These are phyloP conservation scores for Cercis canadensis DNA, from an alignment of 306 rosid species.

Conservation along the genomic window DNA sequence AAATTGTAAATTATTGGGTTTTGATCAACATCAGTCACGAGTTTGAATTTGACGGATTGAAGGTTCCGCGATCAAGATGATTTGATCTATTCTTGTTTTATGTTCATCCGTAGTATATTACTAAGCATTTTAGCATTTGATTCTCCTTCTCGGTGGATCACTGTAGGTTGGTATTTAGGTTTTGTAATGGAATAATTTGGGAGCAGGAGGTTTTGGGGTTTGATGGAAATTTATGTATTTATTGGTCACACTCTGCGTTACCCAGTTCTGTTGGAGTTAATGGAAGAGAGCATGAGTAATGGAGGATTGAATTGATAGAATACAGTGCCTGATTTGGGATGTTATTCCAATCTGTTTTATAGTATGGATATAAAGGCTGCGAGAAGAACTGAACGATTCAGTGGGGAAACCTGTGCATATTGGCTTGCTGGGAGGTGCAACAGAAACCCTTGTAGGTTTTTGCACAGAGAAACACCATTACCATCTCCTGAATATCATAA, in stretches of 20 bases:
- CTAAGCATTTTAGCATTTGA: neutral
- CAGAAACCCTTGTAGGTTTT: constrained; percentile 39
- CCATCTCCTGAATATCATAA: neutral
- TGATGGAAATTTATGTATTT: neutral
- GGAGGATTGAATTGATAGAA: neutral
- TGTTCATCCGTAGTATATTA: neutral
- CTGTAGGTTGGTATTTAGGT: neutral
- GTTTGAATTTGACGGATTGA: neutral
- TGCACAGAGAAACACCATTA: neutral
- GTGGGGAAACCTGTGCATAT: constrained; percentile 16
- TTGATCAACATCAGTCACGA: neutral
- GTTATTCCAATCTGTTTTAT: neutral
- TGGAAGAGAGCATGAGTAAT: neutral
- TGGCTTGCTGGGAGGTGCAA: constrained; percentile 40
- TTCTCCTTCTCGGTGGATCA: neutral
- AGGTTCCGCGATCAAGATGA: neutral
- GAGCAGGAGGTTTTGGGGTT: neutral
- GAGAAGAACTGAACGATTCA: neutral
- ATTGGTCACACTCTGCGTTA: neutral
- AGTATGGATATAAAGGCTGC: constrained; percentile 1
- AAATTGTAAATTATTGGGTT: neutral
- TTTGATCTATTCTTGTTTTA: neutral
- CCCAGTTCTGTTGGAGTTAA: neutral
- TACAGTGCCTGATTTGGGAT: constrained; percentile 6
- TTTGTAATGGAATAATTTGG: neutral